Conservation (phyloP, 1,284 basidiomycete species). For the Cutaneotrichosporon cutaneum region DNA sequence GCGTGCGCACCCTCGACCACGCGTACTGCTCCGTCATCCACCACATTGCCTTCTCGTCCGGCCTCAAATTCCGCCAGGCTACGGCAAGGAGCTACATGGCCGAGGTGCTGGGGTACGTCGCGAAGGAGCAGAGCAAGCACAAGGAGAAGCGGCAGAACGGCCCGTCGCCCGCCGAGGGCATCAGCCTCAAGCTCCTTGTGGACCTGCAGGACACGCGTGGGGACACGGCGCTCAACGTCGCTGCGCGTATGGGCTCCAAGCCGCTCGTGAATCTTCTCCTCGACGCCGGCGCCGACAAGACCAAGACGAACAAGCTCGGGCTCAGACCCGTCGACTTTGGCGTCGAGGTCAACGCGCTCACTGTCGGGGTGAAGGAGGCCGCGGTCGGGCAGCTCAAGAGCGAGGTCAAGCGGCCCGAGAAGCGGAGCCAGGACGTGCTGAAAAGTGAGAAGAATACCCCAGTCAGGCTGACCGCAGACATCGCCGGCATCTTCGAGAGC, state of each 20-base stretch:
- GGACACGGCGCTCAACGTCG: conserved; percentile 93
- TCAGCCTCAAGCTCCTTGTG: conserved; percentile 68
- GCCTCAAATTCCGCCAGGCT: conserved; percentile 79
- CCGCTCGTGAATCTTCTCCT: conserved; percentile 82
- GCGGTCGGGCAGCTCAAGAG: conserved; percentile 67
- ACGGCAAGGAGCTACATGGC: conserved; percentile 91
- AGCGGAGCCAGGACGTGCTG: conserved; percentile 87
- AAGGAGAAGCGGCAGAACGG: conserved; percentile 15
- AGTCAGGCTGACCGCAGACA: conserved; percentile 59
- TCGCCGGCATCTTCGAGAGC: conserved; percentile 76
- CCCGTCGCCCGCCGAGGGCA: conserved; percentile 11
- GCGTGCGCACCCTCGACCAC: conserved; percentile 86
- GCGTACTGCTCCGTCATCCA: conserved; percentile 89
- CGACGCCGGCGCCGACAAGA: conserved; percentile 90
- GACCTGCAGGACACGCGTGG: conserved; percentile 95
- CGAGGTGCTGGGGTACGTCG: conserved; percentile 80
- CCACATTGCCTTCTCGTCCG: conserved; percentile 87
- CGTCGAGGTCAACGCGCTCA: conserved; percentile 68
- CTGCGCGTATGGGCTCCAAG: conserved; percentile 88
- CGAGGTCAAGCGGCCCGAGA: conserved; percentile 68
- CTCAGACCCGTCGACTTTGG: conserved; percentile 91
- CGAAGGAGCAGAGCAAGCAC: conserved; percentile 41
- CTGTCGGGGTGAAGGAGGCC: conserved; percentile 69
- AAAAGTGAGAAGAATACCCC: conserved; percentile 59
- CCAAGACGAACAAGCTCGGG: conserved; percentile 89